Evolutionary conservation across 352 stramenopile species (phyloP).

Genomic region (Poterioochromonas sp.): DNA sequence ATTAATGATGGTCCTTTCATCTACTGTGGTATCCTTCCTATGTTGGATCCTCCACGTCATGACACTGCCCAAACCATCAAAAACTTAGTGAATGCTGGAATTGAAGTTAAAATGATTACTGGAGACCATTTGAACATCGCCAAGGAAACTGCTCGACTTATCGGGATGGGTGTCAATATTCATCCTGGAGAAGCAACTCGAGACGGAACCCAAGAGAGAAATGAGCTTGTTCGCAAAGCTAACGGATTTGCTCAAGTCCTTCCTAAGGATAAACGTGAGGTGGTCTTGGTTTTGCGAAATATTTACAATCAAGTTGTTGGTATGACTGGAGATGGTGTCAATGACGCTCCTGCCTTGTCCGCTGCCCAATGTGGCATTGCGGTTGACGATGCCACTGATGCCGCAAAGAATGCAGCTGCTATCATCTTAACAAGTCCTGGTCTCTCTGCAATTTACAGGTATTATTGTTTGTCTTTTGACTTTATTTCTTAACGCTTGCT

Average conservation of each 20-base stretch:
- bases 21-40: conserved; percentile 84
- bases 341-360: conserved; percentile 74
- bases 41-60: conserved; percentile 84
- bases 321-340: conserved; percentile 70
- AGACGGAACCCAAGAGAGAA: conserved; percentile 43
- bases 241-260: conserved; percentile 87
- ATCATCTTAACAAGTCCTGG: conserved; percentile 84
- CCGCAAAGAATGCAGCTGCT: conserved; percentile 73
- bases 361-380: conserved; percentile 81
- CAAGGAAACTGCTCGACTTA: conserved; percentile 72
- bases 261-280: conserved; percentile 78
- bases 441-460: conserved; percentile 70
- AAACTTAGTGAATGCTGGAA: conserved; percentile 70
- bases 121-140: conserved; percentile 84
- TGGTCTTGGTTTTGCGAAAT: conserved; percentile 68
- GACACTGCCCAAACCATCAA: conserved; percentile 86
- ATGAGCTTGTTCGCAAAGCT: conserved; percentile 72
- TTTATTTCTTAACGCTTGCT: neutral
- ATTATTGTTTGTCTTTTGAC: neutral
- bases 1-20: conserved; percentile 66
- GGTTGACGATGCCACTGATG: conserved; percentile 72
- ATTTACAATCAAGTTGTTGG: conserved; percentile 61
- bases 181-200: conserved; percentile 47
- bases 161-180: conserved; percentile 64
- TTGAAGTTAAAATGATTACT: conserved; percentile 90